Percentiles rank a stretch among this genome's conserved stretches.
phyloP scores from a whole-genome alignment of 352 stramenopile species.

The Pythium dissotocum region DNA sequence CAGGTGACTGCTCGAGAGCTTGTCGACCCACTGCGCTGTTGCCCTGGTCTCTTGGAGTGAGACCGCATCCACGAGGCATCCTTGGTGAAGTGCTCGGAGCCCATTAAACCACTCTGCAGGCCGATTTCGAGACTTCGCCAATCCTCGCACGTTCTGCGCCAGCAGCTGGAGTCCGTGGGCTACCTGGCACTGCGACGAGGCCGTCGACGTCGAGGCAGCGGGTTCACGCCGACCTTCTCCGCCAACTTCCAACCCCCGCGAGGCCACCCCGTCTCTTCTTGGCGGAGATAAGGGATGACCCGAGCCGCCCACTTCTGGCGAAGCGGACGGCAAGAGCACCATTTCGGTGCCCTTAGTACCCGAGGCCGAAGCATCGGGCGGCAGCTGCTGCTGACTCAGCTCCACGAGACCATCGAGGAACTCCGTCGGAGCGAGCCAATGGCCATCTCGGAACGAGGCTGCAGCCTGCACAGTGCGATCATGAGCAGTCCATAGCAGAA shows the following conservation, averaged over 20 bases:
- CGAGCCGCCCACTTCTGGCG: too few species aligned
- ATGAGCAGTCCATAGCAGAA: background rate
- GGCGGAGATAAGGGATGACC: too few species aligned
- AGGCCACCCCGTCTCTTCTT: too few species aligned
- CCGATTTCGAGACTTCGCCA: background rate
- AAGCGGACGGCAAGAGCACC: slow-evolving; percentile 9
- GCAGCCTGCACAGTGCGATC: too few species aligned
- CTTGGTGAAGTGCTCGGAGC: background rate
- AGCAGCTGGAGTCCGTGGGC: slow-evolving; percentile 5
- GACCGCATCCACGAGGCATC: background rate
- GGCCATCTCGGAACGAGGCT: background rate
- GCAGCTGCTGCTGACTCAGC: background rate
- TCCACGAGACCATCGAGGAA: background rate
- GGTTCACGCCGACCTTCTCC: too few species aligned
- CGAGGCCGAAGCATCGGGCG: background rate
- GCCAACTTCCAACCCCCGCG: too few species aligned
- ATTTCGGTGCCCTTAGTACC: slow-evolving; percentile 2
- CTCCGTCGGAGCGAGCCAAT: background rate
- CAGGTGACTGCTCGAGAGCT: slow-evolving; percentile 1
- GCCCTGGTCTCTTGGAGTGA: slow-evolving; percentile 14
- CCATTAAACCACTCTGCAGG: slow-evolving; percentile 10
- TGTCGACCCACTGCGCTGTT: background rate
- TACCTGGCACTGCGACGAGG: too few species aligned
- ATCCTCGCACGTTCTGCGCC: slow-evolving; percentile 13
- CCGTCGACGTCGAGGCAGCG: too few species aligned